A percentile compares a stretch with the other conserved stretches of the same genome.
These are phyloP conservation scores for Dunaliella primolecta DNA, from an alignment of 139 green algal genomes.

Conservation along the genomic window DNA sequence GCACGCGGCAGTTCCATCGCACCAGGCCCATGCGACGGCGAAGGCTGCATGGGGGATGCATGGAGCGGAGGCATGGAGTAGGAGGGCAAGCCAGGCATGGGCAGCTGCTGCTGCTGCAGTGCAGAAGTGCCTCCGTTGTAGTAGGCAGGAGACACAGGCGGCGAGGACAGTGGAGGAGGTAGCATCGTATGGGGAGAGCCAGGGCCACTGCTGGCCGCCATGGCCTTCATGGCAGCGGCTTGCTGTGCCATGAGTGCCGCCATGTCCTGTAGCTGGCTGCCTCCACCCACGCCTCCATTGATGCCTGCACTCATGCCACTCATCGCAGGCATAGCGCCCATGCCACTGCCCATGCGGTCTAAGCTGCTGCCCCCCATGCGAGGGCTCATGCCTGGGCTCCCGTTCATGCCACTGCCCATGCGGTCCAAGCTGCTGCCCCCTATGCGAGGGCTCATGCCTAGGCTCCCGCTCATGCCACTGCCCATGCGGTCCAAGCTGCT, in stretches of 20 bases:
- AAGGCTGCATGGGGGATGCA: neutral
- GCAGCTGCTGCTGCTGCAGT: neutral
- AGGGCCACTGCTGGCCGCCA: neutral
- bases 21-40: too few relatives aligned
- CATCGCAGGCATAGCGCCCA: neutral
- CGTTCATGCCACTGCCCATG: neutral
- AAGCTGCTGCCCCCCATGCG: neutral
- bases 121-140: neutral
- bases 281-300: neutral
- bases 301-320: neutral
- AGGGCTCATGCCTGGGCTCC: neutral
- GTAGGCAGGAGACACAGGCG: neutral
- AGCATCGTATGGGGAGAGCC: neutral
- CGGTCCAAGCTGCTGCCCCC: neutral
- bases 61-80: neutral
- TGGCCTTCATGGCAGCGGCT: neutral
- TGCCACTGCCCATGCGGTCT: neutral
- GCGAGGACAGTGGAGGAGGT: neutral
- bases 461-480: neutral
- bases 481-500: neutral
- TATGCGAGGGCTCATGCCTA: neutral
- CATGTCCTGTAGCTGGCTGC: neutral
- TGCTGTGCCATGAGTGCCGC: neutral
- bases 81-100: neutral
- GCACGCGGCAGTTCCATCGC: neutral